Evolutionary conservation across 2,329 filamentous ascomycete genomes (phyloP).

Genomic region (Dactylonectria estremocensis): DNA sequence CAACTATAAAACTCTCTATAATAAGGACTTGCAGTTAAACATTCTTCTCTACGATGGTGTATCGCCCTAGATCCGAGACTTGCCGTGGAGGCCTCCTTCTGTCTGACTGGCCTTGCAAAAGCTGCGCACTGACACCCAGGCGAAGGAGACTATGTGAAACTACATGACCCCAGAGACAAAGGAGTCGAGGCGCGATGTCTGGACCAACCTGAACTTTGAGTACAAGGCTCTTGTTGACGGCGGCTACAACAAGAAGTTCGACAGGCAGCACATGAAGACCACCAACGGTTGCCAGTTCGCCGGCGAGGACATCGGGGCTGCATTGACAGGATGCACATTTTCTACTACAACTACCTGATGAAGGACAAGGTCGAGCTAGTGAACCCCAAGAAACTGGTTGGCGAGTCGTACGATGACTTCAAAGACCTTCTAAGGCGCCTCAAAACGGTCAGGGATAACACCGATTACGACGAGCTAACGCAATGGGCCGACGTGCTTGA

Average conservation of each 20-base stretch:
- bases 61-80: not conserved
- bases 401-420: constrained; percentile 30
- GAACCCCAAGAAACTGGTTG: constrained; percentile 43
- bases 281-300: constrained; percentile 33
- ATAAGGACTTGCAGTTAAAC: not conserved
- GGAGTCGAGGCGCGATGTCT: not conserved
- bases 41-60: constrained; percentile 5
- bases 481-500: constrained; percentile 29
- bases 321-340: constrained; percentile 15
- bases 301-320: constrained; percentile 27
- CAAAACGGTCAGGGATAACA: constrained; percentile 12
- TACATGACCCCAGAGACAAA: not conserved
- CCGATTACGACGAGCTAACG: not conserved
- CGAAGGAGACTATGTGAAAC: not conserved
- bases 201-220: too few relatives aligned
- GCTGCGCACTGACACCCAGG: too few relatives aligned
- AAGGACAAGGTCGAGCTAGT: constrained; percentile 32
- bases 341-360: constrained; percentile 36
- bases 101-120: too few relatives aligned
- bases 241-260: too few relatives aligned
- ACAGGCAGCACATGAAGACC: constrained; percentile 7
- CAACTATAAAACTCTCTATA: not conserved
- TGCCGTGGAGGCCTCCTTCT: too few relatives aligned
- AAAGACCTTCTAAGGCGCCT: constrained; percentile 19
- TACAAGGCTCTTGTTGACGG: too few relatives aligned